These are phyloP conservation scores for Mycena haematopus DNA, from an alignment of 768 basidiomycete genomes.

Conservation along the genomic window DNA sequence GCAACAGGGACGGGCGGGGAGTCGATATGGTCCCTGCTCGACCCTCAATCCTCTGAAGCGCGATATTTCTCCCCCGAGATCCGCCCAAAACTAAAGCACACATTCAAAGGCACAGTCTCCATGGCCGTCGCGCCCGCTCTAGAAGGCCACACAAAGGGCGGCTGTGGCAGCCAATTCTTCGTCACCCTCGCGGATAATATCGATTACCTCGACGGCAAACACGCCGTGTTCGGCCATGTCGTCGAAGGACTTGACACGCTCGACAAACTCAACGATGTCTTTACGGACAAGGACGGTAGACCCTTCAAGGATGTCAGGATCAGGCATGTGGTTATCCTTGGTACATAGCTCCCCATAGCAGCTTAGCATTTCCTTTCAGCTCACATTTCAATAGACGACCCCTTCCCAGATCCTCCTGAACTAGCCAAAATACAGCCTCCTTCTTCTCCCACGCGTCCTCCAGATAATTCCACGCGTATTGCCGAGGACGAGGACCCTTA, in stretches of 20 bases:
- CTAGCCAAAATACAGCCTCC: conserved; percentile 65
- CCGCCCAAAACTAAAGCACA: conserved; percentile 83
- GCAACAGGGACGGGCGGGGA: conserved; percentile 95
- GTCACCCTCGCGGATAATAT: conserved; percentile 90
- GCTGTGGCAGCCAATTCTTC: conserved; percentile 97
- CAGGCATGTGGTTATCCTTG: conserved; percentile 93
- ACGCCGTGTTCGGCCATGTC: conserved; percentile 94
- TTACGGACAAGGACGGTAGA: conserved; percentile 84
- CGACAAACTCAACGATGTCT: conserved; percentile 92
- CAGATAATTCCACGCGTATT: conserved; percentile 88
- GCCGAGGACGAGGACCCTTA: conserved; percentile 92
- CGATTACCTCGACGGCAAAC: conserved; percentile 92
- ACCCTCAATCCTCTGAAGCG: conserved; percentile 53
- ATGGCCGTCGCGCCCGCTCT: conserved; percentile 95
- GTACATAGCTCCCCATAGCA: conserved; percentile 55
- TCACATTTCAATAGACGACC: conserved; percentile 72
- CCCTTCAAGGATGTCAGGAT: conserved; percentile 96
- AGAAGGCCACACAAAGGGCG: conserved; percentile 66
- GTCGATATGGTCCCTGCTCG: conserved; percentile 82
- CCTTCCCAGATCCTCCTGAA: conserved; percentile 87
- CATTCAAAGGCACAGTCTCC: conserved; percentile 85
- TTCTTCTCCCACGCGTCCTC: conserved; percentile 78
- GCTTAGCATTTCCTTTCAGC: conserved; percentile 18
- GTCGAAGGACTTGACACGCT: conserved; percentile 94
- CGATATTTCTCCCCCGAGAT: conserved; percentile 92